Percentiles rank a stretch among this genome's conserved stretches.
Conservation (phyloP, 345 rosid species). For the Salix dunnii region DNA sequence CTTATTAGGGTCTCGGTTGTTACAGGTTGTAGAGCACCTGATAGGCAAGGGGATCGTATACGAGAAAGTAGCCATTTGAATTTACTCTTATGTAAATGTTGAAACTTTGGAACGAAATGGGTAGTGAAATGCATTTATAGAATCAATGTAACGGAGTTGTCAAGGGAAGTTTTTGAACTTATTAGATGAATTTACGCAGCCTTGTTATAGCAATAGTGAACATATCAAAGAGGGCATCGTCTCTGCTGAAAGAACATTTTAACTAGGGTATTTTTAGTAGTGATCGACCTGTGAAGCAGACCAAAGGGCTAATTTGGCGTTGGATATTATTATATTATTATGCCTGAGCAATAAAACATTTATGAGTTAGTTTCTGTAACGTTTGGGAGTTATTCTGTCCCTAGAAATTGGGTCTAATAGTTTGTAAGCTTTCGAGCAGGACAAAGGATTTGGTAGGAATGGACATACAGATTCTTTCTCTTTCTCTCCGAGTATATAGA, state of each 20-base stretch:
- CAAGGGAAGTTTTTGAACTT: slow-evolving; percentile 10
- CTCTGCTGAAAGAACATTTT: neutral
- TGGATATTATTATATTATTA: neutral
- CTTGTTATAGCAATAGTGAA: slow-evolving; percentile 12
- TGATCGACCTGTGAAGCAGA: slow-evolving; percentile 8
- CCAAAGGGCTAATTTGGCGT: neutral
- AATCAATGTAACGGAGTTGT: neutral
- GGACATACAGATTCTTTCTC: neutral
- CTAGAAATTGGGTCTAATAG: neutral
- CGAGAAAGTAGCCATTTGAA: slow-evolving; percentile 27
- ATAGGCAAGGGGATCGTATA: slow-evolving; percentile 11
- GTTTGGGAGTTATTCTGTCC: neutral
- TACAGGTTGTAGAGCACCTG: slow-evolving; percentile 24
- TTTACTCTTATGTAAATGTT: neutral
- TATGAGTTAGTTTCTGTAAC: neutral
- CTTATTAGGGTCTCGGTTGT: slow-evolving; percentile 23
- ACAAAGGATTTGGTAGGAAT: no score
- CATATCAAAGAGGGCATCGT: slow-evolving; percentile 10
- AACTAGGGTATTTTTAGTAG: neutral
- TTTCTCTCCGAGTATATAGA: neutral
- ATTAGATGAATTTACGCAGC: slow-evolving; percentile 3
- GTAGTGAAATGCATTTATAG: slow-evolving; percentile 26
- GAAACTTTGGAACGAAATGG: slow-evolving; percentile 34
- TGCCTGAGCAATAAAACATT: no score
- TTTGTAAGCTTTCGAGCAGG: no score